Base-by-base conservation (phyloP, 139 green algal genomes). In the Chlorokybus atmophyticus region DNA sequence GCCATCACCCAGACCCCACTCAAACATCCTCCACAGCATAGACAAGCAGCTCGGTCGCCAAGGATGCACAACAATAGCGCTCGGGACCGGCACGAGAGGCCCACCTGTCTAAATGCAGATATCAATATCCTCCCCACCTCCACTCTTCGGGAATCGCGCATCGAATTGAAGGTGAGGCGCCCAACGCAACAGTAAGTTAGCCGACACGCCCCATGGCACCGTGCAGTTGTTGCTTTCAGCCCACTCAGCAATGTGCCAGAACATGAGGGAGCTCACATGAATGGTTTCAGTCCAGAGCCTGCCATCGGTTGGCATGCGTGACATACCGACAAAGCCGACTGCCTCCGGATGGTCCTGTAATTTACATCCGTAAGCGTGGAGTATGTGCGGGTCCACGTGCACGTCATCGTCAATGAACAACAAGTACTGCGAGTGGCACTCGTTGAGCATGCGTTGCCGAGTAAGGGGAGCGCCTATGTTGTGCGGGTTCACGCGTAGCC, bases 361-460 rank as follows among this genome's bases (percentile, higher is more conserved):
- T 14, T 44, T 10, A 10, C 14, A 10, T 21, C 14, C 10, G 35
- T 44, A 44, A 14, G 35, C 35, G 35, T 10, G 14, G 14, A 44
- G 35, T 14, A 44, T 21, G 35, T 44, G 10, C 10, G 10, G 35
- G 14, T 52, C 7, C 7, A 21, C n/a, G 5, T 30, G 14, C n/a
- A 52, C 44, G 10, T 52, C 44, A 17, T 52, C 44, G 44, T 52
- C 44, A 5, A 52, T 10, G 44, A 29, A 52, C 7, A 52, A 17
- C 44, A 52, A n/a, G n/a, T 21, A 52, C 10, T 52, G n/a, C 6
- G 44, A 52, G 44, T 52, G 44, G 44, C 44, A 52, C 44, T 52
- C 10, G 44, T 52, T 21, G n/a, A 52, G 44, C 44, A 52, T 52
- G 44, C 44, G 10, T 19, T 24, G 44, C 5, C 44, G 35, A 10